phyloP scores from a whole-genome alignment of 352 stramenopile genomes.

The Phytophthora pluvialis region DNA sequence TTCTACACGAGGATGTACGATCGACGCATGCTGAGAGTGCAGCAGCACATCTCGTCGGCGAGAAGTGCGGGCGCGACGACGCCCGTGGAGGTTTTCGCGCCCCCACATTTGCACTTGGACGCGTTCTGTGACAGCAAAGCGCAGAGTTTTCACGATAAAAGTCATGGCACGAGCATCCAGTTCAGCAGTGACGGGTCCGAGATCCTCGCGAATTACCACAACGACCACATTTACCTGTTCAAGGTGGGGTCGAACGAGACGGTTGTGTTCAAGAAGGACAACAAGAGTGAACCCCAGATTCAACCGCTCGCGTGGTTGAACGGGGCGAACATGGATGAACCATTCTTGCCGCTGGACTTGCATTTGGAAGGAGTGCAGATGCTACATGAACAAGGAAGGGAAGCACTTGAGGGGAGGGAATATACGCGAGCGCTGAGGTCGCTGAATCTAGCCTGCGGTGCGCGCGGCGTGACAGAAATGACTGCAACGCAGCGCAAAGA shows the following conservation, averaged over 20 bases:
- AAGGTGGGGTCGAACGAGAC: conserved; percentile 47
- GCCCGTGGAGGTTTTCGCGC: conserved; percentile 71
- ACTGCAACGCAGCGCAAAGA: conserved; percentile 53
- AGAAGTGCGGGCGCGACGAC: conserved; percentile 42
- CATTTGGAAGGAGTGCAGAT: conserved; percentile 34
- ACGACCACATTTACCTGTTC: conserved; percentile 88
- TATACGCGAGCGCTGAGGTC: conserved; percentile 48
- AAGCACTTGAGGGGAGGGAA: conserved; percentile 24
- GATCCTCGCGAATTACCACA: conserved; percentile 85
- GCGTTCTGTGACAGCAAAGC: conserved; percentile 44
- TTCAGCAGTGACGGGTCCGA: conserved; percentile 75
- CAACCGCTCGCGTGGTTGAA: conserved; percentile 41
- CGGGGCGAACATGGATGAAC: conserved; percentile 52
- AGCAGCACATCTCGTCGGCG: conserved; percentile 36
- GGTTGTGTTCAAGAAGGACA: conserved; percentile 36
- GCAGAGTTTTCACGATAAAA: conserved; percentile 55
- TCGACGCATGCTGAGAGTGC: conserved; percentile 73
- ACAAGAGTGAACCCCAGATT: conserved; percentile 31
- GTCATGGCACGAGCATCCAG: conserved; percentile 82
- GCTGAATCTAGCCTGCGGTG: conserved; percentile 46
- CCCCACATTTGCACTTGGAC: conserved; percentile 81
- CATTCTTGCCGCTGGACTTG: conserved; percentile 25
- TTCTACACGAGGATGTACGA: conserved; percentile 85
- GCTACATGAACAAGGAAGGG: conserved; percentile 30
- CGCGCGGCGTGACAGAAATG: conserved; percentile 31